A percentile compares a stretch with the other conserved stretches of the same genome.
phyloP scores from a whole-genome alignment of 2,329 filamentous ascomycete species.

The Apiospora pterosperma region DNA sequence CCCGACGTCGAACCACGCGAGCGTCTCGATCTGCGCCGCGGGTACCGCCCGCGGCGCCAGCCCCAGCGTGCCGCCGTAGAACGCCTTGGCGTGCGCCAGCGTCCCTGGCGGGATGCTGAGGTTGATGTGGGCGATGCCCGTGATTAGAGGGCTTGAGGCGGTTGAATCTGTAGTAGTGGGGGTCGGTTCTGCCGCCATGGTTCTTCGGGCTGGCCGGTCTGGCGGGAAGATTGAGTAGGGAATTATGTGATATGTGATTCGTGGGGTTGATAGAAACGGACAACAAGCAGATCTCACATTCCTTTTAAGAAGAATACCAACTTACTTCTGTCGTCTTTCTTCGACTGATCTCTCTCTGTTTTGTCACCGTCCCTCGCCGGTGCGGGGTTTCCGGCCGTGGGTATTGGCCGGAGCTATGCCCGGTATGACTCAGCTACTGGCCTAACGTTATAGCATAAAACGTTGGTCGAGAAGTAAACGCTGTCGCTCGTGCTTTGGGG shows the following conservation, averaged over 20 bases:
- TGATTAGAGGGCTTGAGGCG: conserved; percentile 37
- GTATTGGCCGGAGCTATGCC: background rate
- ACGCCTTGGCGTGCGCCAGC: conserved; percentile 46
- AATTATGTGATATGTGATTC: background rate
- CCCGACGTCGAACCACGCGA: conserved; percentile 61
- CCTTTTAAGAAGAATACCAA: background rate
- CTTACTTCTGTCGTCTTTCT: too few relatives aligned
- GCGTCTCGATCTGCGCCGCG: conserved; percentile 40
- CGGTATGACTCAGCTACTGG: background rate
- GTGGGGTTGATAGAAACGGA: background rate
- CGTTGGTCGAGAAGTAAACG: background rate
- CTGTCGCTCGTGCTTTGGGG: background rate
- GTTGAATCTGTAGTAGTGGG: background rate
- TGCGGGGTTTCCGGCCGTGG: background rate
- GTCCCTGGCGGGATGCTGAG: conserved; percentile 53
- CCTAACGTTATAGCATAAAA: background rate
- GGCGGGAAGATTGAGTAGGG: background rate
- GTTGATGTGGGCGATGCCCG: conserved; percentile 55
- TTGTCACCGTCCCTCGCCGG: background rate
- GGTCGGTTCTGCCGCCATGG: background rate
- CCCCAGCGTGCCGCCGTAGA: conserved; percentile 55
- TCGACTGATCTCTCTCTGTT: background rate
- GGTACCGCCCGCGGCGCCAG: conserved; percentile 51
- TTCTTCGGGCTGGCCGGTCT: background rate
- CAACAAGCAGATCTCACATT: background rate